Base-by-base conservation (phyloP, 768 basidiomycete genomes). In the Pholiota microspora region DNA sequence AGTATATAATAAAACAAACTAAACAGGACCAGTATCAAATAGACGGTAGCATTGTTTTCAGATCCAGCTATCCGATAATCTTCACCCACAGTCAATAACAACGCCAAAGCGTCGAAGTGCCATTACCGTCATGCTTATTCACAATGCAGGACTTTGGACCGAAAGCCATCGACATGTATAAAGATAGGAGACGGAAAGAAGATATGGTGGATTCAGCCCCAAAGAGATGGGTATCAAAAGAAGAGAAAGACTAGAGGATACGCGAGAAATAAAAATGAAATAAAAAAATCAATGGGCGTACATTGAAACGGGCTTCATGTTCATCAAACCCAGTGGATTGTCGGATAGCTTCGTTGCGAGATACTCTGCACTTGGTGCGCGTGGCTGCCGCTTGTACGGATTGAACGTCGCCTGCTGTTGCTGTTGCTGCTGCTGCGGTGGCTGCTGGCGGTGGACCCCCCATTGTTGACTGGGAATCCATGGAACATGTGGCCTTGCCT, bases 311-410 rank as follows among this genome's bases (percentile, higher is more conserved):
- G 60, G 57, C 4, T 18, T 44, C 84, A 89, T 86, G 49, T 81
- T 77, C 56, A 78, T 72, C 18, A 91, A 73, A 28, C 84, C 85
- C 4, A 91, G 70, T 0, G 84, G 83, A 65, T 91, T 90, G 46
- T 84, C 75, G 1, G 72, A 62, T 24, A 91, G 67, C 61, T 77
- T 66, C 3, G 79, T 80, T 2, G 78, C 77, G 65, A 86, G 80
- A 67, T 91, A 91, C 54, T 81, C 83, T 1, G 80, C 79, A 59
- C 84, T 85, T 4, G 85, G 81, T 0, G 78, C 77, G 38, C 77
- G 81, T n/a, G 82, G 77, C 9, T 73, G 62, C 16, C 84, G 82
- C 64, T 88, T 89, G 73, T 82, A 83, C 0, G 88, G 88, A 53
- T 88, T 85, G 58, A 68, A 74, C 4, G 60, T 58, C 2, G 63